Percentiles rank a stretch among this genome's conserved stretches.
phyloP scores from a whole-genome alignment of 495 filamentous ascomycete genomes.

The Penicillium waksmanii region DNA sequence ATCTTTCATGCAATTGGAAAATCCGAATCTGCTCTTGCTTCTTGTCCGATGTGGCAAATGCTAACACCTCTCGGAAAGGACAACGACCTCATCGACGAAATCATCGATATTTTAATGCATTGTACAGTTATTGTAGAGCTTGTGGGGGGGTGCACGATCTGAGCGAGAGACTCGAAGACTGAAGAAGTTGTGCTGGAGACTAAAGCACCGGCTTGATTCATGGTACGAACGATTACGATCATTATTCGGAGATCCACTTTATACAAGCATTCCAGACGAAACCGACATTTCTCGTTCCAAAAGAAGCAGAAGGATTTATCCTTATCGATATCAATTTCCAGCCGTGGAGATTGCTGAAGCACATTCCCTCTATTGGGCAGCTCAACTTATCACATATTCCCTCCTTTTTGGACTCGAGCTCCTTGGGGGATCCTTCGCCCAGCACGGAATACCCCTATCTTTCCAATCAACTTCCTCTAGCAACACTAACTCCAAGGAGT shows the following conservation, averaged over 20 bases:
- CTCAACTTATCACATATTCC: conserved; percentile 16
- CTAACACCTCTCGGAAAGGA: conserved; percentile 7
- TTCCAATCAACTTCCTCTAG: not conserved
- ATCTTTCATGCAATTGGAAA: conserved; percentile 24
- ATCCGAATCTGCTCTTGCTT: conserved; percentile 19
- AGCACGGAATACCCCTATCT: not conserved
- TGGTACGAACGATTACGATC: conserved; percentile 13
- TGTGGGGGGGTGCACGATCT: conserved; percentile 2
- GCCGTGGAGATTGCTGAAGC: conserved; percentile 17
- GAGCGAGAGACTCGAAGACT: conserved; percentile 5
- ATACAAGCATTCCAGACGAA: conserved; percentile 11
- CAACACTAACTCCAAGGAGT: not conserved
- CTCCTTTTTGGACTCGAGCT: conserved; percentile 13
- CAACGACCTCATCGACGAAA: conserved; percentile 15
- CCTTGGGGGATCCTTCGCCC: not conserved
- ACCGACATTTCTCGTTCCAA: not conserved
- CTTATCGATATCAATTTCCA: conserved; percentile 14
- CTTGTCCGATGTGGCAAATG: conserved; percentile 19
- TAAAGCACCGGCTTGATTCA: conserved; percentile 3
- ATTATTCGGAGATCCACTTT: conserved; percentile 3
- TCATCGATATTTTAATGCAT: conserved; percentile 23
- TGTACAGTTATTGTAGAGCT: conserved; percentile 17
- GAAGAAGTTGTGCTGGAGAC: conserved; percentile 1
- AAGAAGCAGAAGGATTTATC: conserved; percentile 2
- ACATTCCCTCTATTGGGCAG: conserved; percentile 19